Evolutionary conservation across 1,139 yeast species (phyloP), one percentile per base, ranked within the genome.

Genomic region (Suhomyces ambrosiae): DNA sequence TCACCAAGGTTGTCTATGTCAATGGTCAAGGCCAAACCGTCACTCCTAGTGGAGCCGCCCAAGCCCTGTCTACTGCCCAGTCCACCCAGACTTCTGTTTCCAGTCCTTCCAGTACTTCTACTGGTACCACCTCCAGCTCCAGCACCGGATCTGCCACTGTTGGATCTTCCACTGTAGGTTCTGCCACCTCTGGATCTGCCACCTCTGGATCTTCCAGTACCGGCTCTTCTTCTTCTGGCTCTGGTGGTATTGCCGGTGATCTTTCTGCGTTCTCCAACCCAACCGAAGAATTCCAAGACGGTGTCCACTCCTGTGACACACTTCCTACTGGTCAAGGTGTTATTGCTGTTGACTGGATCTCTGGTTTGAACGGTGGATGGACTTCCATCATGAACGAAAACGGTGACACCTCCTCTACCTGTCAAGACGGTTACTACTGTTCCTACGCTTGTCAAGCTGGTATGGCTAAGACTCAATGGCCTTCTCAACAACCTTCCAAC

Each of bases 401-500:
- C 48, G 86, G 85, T 56, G 73, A 79, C 33, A 80, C 88, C 43
- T 82, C 87, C 43, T 74, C 84, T 43, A 58, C 71, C 31, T 85
- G 94, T 73, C 60, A 72, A 49, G 89, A 83, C 45, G 92, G 89
- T 43, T 75, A 77, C 54, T 83, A 82, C 75, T 85, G 94, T 65
- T 85, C 92, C 41, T 85, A 85, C 60, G 88, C 92, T 47, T 85
- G 94, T 68, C 90, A 84, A 67, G 79, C 92, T 41, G 94, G 94
- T 78, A 84, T 84, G 92, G 84, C 92, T 53, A 85, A 85, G 73
- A 84, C 92, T 42, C 94, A 85, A 70, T 85, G 89, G 89, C 94
- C 94, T 41, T 64, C 79, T 23, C 50, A 61, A 21, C 94, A 85
- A 66, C 92, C 92, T 41, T 49, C 79, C 32, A 74, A 66, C 58